These are phyloP conservation scores for Leccinum subgranulosum DNA, from an alignment of 768 basidiomycete genomes.

Conservation along the genomic window DNA sequence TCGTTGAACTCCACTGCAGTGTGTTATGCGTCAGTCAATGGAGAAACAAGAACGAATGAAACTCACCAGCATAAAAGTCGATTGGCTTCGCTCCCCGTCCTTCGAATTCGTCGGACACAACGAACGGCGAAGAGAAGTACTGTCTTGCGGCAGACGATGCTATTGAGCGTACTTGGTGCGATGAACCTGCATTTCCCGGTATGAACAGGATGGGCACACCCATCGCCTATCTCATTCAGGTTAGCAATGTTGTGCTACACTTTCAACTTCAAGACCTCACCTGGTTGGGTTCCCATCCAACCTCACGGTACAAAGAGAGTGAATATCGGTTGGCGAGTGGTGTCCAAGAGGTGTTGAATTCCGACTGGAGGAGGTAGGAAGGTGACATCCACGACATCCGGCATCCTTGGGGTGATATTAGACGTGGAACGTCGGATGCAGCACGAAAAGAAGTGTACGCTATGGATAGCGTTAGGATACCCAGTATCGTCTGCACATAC, in stretches of 20 bases:
- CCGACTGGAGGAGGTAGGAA: conserved; percentile 72
- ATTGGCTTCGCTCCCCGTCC: conserved; percentile 48
- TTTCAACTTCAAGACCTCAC: conserved; percentile 32
- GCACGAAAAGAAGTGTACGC: conserved; percentile 42
- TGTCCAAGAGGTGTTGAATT: conserved; percentile 67
- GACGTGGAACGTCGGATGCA: conserved; percentile 40
- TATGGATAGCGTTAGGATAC: conserved; percentile 37
- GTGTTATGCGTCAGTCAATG: background rate
- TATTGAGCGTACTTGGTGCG: conserved; percentile 90
- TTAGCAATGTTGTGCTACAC: background rate
- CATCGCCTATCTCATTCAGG: conserved; percentile 20
- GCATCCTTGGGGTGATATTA: conserved; percentile 85
- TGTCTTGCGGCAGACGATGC: conserved; percentile 88
- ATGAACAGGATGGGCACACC: conserved; percentile 93
- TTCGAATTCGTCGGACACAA: conserved; percentile 52
- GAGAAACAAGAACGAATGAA: background rate
- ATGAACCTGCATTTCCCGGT: conserved; percentile 96
- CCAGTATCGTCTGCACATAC: conserved; percentile 10
- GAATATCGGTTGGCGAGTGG: conserved; percentile 72
- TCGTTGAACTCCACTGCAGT: conserved; percentile 86
- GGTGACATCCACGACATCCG: conserved; percentile 97
- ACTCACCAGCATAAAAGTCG: conserved; percentile 84
- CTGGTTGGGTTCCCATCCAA: conserved; percentile 71
- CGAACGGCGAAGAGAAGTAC: conserved; percentile 62
- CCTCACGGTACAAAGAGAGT: conserved; percentile 90